Evolutionary conservation across 345 rosid species (phyloP).

Genomic region (thale cress (Arabidopsis thaliana)): TAIR10.1 NC_003075.7:12922001-12922500

Average conservation of each 20-base stretch:
- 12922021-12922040: conserved; percentile 89
- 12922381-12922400: conserved; percentile 68
- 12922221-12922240: conserved; percentile 86
- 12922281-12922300: conserved; percentile 77
- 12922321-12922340: conserved; percentile 90
- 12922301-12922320: conserved; percentile 95
- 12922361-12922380: conserved; percentile 76
- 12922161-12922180: conserved; percentile 41
- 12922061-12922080: conserved; percentile 99
- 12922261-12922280: conserved; percentile 84
- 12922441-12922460: conserved; percentile 97
- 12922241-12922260: conserved; percentile 98
- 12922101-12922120: conserved; percentile 18
- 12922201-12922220: conserved; percentile 74
- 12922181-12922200: conserved; percentile 87
- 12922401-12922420: conserved; percentile 80
- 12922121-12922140: not conserved
- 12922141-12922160: not conserved
- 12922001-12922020: conserved; percentile 98
- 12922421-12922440: conserved; percentile 95
- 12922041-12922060: conserved; percentile 94
- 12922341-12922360: conserved; percentile 78
- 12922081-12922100: conserved; percentile 81
- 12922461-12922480: conserved; percentile 94
- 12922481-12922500: conserved; percentile 86